Conservation (phyloP, 257 asterid genomes). For the Eucommia ulmoides region DNA sequence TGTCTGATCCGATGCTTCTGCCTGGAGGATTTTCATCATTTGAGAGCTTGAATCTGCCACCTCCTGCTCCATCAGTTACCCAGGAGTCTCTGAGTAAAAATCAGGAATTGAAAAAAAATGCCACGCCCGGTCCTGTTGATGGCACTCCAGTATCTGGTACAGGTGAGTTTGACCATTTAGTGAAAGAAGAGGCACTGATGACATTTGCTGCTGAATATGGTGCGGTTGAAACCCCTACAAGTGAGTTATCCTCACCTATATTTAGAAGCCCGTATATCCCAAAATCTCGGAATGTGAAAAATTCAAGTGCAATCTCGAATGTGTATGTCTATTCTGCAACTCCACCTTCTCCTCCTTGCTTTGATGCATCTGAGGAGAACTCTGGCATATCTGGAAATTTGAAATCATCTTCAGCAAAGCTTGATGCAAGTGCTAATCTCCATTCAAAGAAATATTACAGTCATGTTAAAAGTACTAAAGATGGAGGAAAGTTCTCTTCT, state of each 20-base stretch:
- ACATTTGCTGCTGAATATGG: slow-evolving; percentile 97
- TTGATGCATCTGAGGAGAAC: slow-evolving; percentile 61
- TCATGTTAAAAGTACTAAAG: slow-evolving; percentile 53
- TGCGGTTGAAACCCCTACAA: slow-evolving; percentile 70
- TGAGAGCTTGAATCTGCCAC: slow-evolving; percentile 54
- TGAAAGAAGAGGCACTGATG: slow-evolving; percentile 91
- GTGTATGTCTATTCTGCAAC: slow-evolving; percentile 85
- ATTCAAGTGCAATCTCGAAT: slow-evolving; percentile 66
- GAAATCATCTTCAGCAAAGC: slow-evolving; percentile 44
- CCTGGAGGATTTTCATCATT: slow-evolving; percentile 56
- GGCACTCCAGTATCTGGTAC: slow-evolving; percentile 28
- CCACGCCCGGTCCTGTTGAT: slow-evolving; percentile 36
- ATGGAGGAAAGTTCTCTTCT: slow-evolving; percentile 27
- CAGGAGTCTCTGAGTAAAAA: slow-evolving; percentile 56
- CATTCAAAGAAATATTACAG: slow-evolving; percentile 59
- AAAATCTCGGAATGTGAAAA: slow-evolving; percentile 68
- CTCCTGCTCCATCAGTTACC: slow-evolving; percentile 32
- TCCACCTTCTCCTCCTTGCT: slow-evolving; percentile 71
- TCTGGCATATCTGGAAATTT: slow-evolving; percentile 34
- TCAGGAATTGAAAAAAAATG: slow-evolving; percentile 39
- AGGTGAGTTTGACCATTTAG: slow-evolving; percentile 79
- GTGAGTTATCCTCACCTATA: slow-evolving; percentile 52
- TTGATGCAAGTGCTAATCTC: slow-evolving; percentile 22
- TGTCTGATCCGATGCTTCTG: slow-evolving; percentile 70
- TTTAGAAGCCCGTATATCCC: slow-evolving; percentile 88